These are phyloP conservation scores for Mimosa pudica DNA, from an alignment of 306 rosid species.

Conservation along the genomic window DNA sequence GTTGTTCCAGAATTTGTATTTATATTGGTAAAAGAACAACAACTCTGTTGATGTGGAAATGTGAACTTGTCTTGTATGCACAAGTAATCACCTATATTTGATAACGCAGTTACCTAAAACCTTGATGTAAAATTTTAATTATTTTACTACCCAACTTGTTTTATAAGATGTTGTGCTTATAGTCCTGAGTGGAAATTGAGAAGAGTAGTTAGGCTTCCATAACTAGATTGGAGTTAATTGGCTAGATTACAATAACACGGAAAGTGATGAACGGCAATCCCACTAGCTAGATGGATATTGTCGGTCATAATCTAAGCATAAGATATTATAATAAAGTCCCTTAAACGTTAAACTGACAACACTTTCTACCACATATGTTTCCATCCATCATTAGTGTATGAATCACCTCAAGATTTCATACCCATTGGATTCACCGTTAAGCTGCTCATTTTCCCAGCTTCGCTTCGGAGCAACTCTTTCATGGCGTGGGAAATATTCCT, in stretches of 20 bases:
- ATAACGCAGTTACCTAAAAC: conserved; percentile 7
- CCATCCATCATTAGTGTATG: conserved; percentile 21
- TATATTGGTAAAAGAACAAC: neutral
- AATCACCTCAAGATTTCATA: conserved; percentile 55
- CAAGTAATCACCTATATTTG: conserved; percentile 23
- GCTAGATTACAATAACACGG: conserved; percentile 47
- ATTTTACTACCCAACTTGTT: neutral
- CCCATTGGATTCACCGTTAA: conserved; percentile 44
- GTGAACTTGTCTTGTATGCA: neutral
- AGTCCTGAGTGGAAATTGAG: neutral
- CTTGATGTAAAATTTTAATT: conserved; percentile 6
- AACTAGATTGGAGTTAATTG: conserved; percentile 30
- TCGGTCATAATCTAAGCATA: conserved; percentile 41
- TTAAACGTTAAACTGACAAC: conserved; percentile 34
- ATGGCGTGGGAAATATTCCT: conserved; percentile 89
- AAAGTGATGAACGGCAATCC: conserved; percentile 27
- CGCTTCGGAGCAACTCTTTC: conserved; percentile 88
- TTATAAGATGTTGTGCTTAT: neutral
- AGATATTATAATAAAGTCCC: conserved; percentile 34
- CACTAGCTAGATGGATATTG: conserved; percentile 34
- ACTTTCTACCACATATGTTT: conserved; percentile 27
- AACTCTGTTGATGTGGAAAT: neutral
- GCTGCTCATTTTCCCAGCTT: conserved; percentile 83
- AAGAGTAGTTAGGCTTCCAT: conserved; percentile 37
- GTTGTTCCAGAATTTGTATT: neutral